Conservation (phyloP, 257 asterid species). For the Solanum tacnaense region DNA sequence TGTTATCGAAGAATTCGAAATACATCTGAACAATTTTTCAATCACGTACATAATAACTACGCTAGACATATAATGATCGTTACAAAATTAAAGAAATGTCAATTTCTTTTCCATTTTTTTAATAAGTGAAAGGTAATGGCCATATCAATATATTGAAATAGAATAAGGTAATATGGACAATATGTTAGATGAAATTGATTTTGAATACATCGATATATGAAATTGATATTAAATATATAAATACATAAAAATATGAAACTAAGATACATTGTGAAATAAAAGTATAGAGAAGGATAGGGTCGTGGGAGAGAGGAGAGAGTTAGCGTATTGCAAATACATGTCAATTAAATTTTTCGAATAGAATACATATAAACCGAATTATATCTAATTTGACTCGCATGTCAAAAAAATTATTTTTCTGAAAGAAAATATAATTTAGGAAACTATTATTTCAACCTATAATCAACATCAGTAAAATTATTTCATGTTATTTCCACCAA, state of each 20-base stretch:
- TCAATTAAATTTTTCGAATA: too few species aligned
- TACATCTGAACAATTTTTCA: not conserved
- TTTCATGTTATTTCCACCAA: not conserved
- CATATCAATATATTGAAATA: not conserved
- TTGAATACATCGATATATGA: too few species aligned
- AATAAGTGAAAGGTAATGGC: too few species aligned
- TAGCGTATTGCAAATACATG: not conserved
- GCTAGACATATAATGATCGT: not conserved
- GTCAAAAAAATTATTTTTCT: too few species aligned
- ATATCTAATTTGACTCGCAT: not conserved
- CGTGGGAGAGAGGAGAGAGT: not conserved
- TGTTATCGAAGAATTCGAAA: not conserved
- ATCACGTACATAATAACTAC: not conserved
- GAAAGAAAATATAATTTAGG: too few species aligned
- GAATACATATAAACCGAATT: too few species aligned
- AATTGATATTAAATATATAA: too few species aligned
- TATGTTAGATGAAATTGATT: not conserved
- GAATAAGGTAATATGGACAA: not conserved
- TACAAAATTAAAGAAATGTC: too few species aligned
- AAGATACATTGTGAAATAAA: not conserved
- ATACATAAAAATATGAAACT: too few species aligned
- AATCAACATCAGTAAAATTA: not conserved
- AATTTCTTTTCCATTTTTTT: too few species aligned
- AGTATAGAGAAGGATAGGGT: not conserved
- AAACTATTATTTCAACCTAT: not conserved